Evolutionary conservation across 768 basidiomycete species (phyloP), one percentile per base, ranked within the genome.

Genomic region (Phaeotremella skinneri): DNA sequence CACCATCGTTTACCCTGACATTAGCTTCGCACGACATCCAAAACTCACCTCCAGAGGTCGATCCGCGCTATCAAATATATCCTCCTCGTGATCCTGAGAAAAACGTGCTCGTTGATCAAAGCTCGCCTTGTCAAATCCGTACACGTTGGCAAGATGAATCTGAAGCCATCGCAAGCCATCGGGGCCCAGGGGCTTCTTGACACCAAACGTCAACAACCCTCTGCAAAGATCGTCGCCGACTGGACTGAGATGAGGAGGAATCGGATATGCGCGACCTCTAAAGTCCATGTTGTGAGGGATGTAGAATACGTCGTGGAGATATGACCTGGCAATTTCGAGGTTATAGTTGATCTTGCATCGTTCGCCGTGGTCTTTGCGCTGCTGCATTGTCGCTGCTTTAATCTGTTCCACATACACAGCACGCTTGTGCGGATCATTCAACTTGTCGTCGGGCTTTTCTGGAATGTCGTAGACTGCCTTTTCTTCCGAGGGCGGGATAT

Each of bases 241-340:
- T 67, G 98, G 94, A 68, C 87, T 91, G 53, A 99, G 81, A 80
- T 97, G 91, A 3, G 93, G 91, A 0, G 94, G 93, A 42, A 96
- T 87, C 11, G 96, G 94, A 73, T 99, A 99, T 0, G 94, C 91
- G 52, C 94, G 87, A 6, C 96, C 96, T 59, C 94, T 86, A 82
- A 98, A 99, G 78, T 99, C 96, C 68, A 97, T 81, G 76, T 96
- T 97, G 77, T 98, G 94, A 0, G 94, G 93, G 50, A 93, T 81
- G 78, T 91, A 98, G 75, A 98, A 86, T 0, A 80, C 84, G 66
- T 96, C 94, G 55, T 85, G 84, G 51, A 93, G 80, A 82, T 93
- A 96, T 52, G 92, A 86, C 51, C 89, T 83, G 7, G 91, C 92
- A 68, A 97, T 94, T 79, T 98, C 94, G 57, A 99, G 85, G 76